Evolutionary conservation across 2,329 filamentous ascomycete genomes (phyloP).

Genomic region (Bipolaris oryzae): DNA sequence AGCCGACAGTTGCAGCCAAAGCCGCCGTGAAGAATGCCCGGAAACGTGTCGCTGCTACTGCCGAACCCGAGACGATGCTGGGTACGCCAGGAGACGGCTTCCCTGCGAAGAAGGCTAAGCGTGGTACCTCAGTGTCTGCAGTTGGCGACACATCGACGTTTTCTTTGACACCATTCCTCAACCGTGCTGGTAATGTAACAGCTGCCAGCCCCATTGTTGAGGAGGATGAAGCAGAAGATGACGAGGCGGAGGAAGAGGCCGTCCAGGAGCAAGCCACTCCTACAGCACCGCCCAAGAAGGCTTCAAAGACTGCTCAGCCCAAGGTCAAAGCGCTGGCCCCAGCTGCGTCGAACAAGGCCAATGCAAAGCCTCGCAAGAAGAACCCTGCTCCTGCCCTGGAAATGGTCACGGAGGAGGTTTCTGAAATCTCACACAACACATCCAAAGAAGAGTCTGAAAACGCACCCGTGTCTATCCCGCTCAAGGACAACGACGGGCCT

Average conservation of each 20-base stretch:
- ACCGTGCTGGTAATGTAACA: slow-evolving; percentile 69
- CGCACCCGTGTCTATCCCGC: slow-evolving; percentile 35
- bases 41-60: slow-evolving; percentile 52
- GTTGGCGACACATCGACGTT: slow-evolving; percentile 89
- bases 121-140: slow-evolving; percentile 60
- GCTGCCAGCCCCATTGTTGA: slow-evolving; percentile 52
- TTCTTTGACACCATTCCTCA: slow-evolving; percentile 92
- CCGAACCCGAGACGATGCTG: slow-evolving; percentile 55
- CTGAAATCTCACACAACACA: slow-evolving; percentile 34
- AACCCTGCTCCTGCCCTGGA: slow-evolving; percentile 48
- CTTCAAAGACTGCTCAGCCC: slow-evolving; percentile 31
- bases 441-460: slow-evolving; percentile 51
- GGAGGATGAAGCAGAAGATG: slow-evolving; percentile 21
- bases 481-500: slow-evolving; percentile 43
- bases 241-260: slow-evolving; percentile 34
- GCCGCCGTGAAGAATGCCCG: slow-evolving; percentile 46
- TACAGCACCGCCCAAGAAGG: slow-evolving; percentile 39
- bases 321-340: slow-evolving; percentile 53
- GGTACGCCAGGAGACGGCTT: slow-evolving; percentile 57
- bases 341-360: slow-evolving; percentile 53
- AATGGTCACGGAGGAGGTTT: slow-evolving; percentile 52
- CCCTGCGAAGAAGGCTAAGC: slow-evolving; percentile 54
- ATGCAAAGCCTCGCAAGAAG: slow-evolving; percentile 53
- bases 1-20: slow-evolving; percentile 44
- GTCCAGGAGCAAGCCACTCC: slow-evolving; percentile 36